Evolutionary conservation across 1,284 basidiomycete genomes (phyloP).

Genomic region (Paramarasmius palmivorus): DNA sequence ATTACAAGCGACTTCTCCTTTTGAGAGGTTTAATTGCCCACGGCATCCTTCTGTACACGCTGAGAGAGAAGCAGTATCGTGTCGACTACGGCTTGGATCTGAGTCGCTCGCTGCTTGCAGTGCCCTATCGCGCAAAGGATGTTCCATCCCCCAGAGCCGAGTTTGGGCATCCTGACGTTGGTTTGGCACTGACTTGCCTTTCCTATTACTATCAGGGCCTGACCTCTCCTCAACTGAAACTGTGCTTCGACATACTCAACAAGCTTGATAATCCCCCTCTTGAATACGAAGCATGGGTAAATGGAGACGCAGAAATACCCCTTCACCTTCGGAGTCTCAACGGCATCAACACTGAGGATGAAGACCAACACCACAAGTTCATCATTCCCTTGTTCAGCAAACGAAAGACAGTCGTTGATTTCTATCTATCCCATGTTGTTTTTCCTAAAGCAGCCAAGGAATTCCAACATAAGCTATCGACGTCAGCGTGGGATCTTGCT

Average conservation of each 20-base stretch:
- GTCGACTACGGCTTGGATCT: slow-evolving; percentile 33
- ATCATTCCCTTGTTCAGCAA: slow-evolving; percentile 25
- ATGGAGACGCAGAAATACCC: slow-evolving; percentile 16
- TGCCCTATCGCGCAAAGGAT: slow-evolving; percentile 56
- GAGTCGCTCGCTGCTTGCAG: slow-evolving; percentile 15
- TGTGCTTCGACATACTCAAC: slow-evolving; percentile 39
- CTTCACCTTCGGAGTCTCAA: background rate
- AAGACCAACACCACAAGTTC: slow-evolving; percentile 23
- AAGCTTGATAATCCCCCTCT: slow-evolving; percentile 43
- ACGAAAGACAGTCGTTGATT: slow-evolving; percentile 45
- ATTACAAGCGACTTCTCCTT: slow-evolving; percentile 35
- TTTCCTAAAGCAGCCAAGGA: slow-evolving; percentile 52
- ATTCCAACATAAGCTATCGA: slow-evolving; percentile 46
- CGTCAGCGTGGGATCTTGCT: slow-evolving; percentile 56
- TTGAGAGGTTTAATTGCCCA: slow-evolving; percentile 36
- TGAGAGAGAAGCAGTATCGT: slow-evolving; percentile 28
- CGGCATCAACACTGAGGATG: slow-evolving; percentile 5
- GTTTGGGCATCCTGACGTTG: slow-evolving; percentile 55
- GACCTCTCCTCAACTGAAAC: slow-evolving; percentile 33
- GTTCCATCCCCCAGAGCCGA: slow-evolving; percentile 48
- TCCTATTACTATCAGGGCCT: slow-evolving; percentile 55
- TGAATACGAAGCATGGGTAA: slow-evolving; percentile 46
- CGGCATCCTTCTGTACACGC: slow-evolving; percentile 27
- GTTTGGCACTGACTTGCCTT: slow-evolving; percentile 46
- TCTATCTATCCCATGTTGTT: slow-evolving; percentile 47